phyloP scores from a whole-genome alignment of 345 rosid genomes.

The Pistacia integerrima region DNA sequence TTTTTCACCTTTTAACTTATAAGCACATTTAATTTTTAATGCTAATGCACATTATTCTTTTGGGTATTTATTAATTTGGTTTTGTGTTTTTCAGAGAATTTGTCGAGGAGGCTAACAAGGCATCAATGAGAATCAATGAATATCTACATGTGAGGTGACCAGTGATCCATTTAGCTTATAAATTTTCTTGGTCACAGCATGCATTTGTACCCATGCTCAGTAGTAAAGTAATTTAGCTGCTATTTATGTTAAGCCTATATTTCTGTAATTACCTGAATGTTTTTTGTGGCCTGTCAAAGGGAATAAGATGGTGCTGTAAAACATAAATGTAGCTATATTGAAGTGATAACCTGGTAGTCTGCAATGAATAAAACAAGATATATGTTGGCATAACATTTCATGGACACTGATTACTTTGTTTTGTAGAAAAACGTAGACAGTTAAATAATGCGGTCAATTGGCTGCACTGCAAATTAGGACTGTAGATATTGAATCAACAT shows the following conservation, averaged over 20 bases:
- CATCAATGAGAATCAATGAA: conserved; percentile 78
- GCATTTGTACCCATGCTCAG: neutral
- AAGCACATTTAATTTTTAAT: neutral
- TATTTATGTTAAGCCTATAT: neutral
- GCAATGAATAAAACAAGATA: too few relatives aligned
- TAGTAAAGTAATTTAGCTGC: neutral
- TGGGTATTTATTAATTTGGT: conserved; percentile 1
- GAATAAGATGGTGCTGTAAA: neutral
- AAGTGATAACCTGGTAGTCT: neutral
- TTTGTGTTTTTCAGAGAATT: conserved; percentile 55
- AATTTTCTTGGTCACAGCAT: conserved; percentile 2
- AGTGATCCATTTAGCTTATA: conserved; percentile 31
- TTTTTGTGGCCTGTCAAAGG: neutral
- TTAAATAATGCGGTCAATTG: neutral
- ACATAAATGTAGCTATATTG: neutral
- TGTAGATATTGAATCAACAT: neutral
- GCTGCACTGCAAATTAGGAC: neutral
- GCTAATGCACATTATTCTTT: neutral
- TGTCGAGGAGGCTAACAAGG: conserved; percentile 87
- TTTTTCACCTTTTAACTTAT: neutral
- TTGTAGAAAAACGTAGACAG: neutral
- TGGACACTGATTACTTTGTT: neutral
- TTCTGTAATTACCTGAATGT: neutral
- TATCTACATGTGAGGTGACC: conserved; percentile 99
- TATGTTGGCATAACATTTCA: neutral